Conservation (phyloP, 306 rosid species). For the Dryas octopetala region DNA sequence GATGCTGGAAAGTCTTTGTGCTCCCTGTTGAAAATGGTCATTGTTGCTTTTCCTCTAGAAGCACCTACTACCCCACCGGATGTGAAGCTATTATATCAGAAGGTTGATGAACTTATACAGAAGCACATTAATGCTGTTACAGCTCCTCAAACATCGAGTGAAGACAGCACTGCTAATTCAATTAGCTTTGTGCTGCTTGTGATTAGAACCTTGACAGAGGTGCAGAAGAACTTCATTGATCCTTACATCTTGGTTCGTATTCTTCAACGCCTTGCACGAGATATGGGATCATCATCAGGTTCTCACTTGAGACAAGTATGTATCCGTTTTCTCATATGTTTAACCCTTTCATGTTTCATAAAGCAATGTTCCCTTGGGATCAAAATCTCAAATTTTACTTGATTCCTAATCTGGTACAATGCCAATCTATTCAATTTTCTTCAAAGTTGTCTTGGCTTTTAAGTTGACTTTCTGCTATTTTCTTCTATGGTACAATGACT, state of each 20-base stretch:
- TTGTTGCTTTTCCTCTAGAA: slow-evolving; percentile 91
- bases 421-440: not conserved
- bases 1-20: slow-evolving; percentile 96
- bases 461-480: not conserved
- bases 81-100: slow-evolving; percentile 74
- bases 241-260: slow-evolving; percentile 77
- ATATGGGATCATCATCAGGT: slow-evolving; percentile 86
- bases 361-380: not conserved
- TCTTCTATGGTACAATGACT: not conserved
- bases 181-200: slow-evolving; percentile 88
- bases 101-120: slow-evolving; percentile 92
- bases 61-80: slow-evolving; percentile 74
- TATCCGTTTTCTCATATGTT: slow-evolving; percentile 11
- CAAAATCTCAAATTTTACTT: too few species aligned
- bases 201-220: slow-evolving; percentile 88
- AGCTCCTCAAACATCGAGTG: slow-evolving; percentile 70
- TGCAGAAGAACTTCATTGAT: slow-evolving; percentile 82
- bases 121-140: slow-evolving; percentile 70
- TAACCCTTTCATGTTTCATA: not conserved
- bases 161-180: slow-evolving; percentile 73
- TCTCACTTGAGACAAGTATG: slow-evolving; percentile 89
- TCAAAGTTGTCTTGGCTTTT: not conserved
- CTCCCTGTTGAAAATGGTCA: slow-evolving; percentile 91
- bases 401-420: not conserved
- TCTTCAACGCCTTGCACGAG: slow-evolving; percentile 92